Evolutionary conservation across 805 yeast genomes (phyloP), one percentile per base, ranked within the genome.

Genomic region (Starmerella stigmatis): DNA sequence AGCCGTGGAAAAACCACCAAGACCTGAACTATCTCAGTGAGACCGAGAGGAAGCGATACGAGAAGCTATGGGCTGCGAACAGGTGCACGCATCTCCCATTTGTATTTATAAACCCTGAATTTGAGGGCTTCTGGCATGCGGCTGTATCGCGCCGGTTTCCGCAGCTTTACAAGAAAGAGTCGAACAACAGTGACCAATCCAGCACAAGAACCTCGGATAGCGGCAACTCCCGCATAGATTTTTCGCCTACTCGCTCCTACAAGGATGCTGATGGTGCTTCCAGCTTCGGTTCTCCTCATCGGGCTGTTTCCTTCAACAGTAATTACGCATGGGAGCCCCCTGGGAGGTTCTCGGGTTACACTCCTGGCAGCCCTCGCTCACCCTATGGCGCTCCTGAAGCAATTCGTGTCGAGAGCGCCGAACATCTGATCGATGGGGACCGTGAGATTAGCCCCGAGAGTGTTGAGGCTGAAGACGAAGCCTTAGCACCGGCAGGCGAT

Each of bases 21-120:
- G 82, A 76, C 48, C 68, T 78, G 5, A 57, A 51, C 59, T 68
- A 52, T 60, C 66, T 72, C 28, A 61, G 67, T 2, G 70, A 64
- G n/a, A 51, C 54, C 13, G 97, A 92, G 60, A 71, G 84, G 48
- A 86, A 86, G 59, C 65, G 97, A 30, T 92, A 89, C 62, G 96
- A 88, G 62, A 94, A 94, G 21, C 74, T 92, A 13, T 92, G 95
- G 95, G 94, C 81, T 0, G 78, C 94, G 27, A 92, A 92, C 59
- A 76, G 75, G 51, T 94, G 92, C 2, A 57, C 54, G 12, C 64
- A 60, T 40, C 50, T 57, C 19, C 48, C 50, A 22, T 50, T 32
- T 34, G 19, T 51, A 20, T 49, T 28, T 16, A 39, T 51, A 4
- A 44, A 46, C n/a, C 36, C 41, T 13, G 25, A 32, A 17, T 43